Base-by-base conservation (phyloP, 495 filamentous ascomycete species). In the Hypoxylon fragiforme region DNA sequence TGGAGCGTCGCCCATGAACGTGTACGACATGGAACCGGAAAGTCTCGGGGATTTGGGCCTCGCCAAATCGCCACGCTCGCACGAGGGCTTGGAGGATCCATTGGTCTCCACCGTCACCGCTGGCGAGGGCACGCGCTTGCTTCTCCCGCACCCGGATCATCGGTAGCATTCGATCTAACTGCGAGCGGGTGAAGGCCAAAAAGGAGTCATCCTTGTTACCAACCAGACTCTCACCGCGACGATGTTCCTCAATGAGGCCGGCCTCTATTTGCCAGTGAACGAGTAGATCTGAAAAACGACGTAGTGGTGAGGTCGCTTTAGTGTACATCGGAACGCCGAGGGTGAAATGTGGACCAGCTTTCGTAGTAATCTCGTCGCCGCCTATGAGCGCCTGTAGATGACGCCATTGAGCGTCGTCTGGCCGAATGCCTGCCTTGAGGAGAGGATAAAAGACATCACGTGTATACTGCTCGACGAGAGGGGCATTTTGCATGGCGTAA, bases 241-340 rank as follows among this genome's bases (percentile, higher is more conserved):
- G 69, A 14, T 77, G 70, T 72, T 94, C 91, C 64, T 88, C 81
- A 6, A 84, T 78, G 31, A 97, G 66, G 0, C 86, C 87, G 0
- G 90, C 85, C 68, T 95, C 86, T 56, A 98, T 91, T 62, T 97
- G 92, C 80, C 90, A 97, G 68, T 96, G 91, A 0, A 81, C 76
- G n/a, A 97, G 72, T 54, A 97, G 69, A 67, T 98, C 94, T 12
- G 73, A 71, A 70, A 85, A 96, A 21, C 94, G 81, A 13, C 94
- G 88, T 6, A 98, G 76, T 2, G 94, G 94, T 56, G 86, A 91
- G 1, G 94, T 97, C 31, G 83, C 82, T 62, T 90, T 94, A 53
- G 84, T 73, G 65, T 96, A 96, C 30, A 82, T 73, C 37, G 84
- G 72, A 1, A 87, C 56, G 9, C 89, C 91, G 14, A 96, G 70